These are phyloP conservation scores for Inga leiocalycina DNA, from an alignment of 306 rosid genomes.

Conservation along the genomic window DNA sequence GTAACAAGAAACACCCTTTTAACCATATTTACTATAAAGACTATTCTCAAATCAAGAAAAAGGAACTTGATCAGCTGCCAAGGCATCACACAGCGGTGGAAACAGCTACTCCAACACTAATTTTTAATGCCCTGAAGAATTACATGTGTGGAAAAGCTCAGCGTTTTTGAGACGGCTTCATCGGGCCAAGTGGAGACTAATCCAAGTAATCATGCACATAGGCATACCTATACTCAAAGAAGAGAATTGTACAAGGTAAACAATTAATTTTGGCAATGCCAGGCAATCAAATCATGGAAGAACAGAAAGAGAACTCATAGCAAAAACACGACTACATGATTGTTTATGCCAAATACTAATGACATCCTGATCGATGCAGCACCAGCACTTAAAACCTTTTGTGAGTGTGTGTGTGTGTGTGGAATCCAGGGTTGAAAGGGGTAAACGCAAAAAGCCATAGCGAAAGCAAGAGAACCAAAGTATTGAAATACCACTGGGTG, in stretches of 20 bases:
- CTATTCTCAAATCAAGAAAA: slow-evolving; percentile 27
- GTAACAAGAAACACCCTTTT: slow-evolving; percentile 22
- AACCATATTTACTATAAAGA: slow-evolving; percentile 24
- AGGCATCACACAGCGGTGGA: slow-evolving; percentile 29
- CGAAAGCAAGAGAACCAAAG: not conserved
- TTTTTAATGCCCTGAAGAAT: slow-evolving; percentile 40
- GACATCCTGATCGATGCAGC: not conserved
- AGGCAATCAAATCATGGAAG: not conserved
- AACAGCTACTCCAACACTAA: slow-evolving; percentile 33
- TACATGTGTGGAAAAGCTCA: slow-evolving; percentile 32
- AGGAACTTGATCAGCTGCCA: slow-evolving; percentile 23
- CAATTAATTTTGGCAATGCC: not conserved
- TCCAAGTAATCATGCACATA: slow-evolving; percentile 1
- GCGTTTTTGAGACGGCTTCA: slow-evolving; percentile 20
- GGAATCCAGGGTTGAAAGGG: not conserved
- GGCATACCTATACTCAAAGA: not conserved
- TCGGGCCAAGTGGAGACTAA: slow-evolving; percentile 24
- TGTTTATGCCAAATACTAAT: not conserved
- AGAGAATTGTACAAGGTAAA: not conserved
- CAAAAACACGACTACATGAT: not conserved
- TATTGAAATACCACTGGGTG: not conserved
- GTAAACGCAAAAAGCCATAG: not conserved
- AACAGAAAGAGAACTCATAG: slow-evolving; percentile 15
- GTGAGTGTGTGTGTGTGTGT: not conserved
- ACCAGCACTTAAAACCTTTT: not conserved